Base-by-base conservation (phyloP, 805 yeast genomes). In the Starmerella apis region DNA sequence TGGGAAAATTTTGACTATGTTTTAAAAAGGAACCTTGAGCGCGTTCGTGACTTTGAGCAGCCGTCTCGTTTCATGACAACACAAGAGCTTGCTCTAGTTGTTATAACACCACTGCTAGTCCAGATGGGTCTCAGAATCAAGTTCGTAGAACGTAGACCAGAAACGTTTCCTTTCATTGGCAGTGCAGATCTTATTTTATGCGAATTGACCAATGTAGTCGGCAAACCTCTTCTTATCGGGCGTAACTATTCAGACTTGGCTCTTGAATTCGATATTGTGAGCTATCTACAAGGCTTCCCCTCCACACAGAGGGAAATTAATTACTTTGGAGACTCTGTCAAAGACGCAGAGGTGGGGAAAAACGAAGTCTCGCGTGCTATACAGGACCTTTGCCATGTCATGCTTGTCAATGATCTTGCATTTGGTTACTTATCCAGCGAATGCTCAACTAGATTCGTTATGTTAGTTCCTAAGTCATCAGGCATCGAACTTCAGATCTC, bases 371-470 rank as follows among this genome's bases (percentile, higher is more conserved):
- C n/a, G 20, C 11, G 14, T 1, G 48, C 48, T 6, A 13, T 59
- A 2, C 54, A 47, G 27, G 44, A 51, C 18, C 50, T 59, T 11
- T 42, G 41, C 39, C 45, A 46, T 46, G 44, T 51, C 11, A 50
- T 61, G 57, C 37, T 53, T 10, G 24, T 58, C 16, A 61, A 61
- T 38, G 48, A 51, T 23, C 37, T 58, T 6, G 47, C 53, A 7
- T 51, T 50, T 33, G 64, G 63, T 6, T 56, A 48, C 35, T 13
- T 61, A 3, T 42, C 57, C 0, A 55, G 58, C 9, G 56, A 56
- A 11, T 9, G 38, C 3, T 32, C 27, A 22, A 53, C 57, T 4
- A 38, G 59, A 32, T 58, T 60, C 47, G 46, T 61, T 10, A 20
- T 33, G 3, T 11, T 54, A 3, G 32, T 24, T 1, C 48, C 49